Base-by-base conservation (phyloP, 116 monocot species). In the Papilionanthe hybrid region DNA sequence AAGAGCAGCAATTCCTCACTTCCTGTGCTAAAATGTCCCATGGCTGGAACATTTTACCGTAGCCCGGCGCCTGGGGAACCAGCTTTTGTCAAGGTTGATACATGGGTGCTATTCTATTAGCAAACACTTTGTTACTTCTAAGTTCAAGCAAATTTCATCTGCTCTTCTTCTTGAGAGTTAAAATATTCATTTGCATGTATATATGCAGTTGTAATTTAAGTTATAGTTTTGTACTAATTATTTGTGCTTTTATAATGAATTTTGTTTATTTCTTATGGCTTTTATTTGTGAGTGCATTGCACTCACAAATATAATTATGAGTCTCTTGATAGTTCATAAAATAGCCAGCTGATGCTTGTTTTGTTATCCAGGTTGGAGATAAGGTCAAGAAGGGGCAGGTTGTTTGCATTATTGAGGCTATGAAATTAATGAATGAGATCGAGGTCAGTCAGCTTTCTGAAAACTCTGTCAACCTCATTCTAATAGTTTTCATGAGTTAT, bases 391-490 rank as follows among this genome's bases (percentile, higher is more conserved):
- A 89, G 41, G 92, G 92, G n/a, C 89, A 92, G 71, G 89, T 86
- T 32, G 82, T 92, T 68, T 92, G 92, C 84, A 91, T 91, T 75
- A 85, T 91, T 69, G 91, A 91, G 83, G 91, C 91, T 71, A 91
- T 91, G 91, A 91, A 91, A 76, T 74, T 91, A 83, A 91, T 91
- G 91, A 91, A 91, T 56, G 91, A 89, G 30, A 91, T 91, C 77
- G 92, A 92, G 89, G 92, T 89, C 82, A 74, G 1, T 27, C 22
- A 19, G 9, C 42, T 18, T 57, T 47, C 18, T 55, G 72, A 73
- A 56, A 57, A 58, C 1, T 80, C 25, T 3, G 13, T 50, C 4
- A 53, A 53, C 17, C 18, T 15, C 49, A 17, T 53, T 4, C 4
- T 0, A 3, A 0, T 48, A n/a, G n/a, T 15, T 10, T 15, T 53